Base-by-base conservation (phyloP, 2,329 filamentous ascomycete genomes). In the Zalaria obscura region DNA sequence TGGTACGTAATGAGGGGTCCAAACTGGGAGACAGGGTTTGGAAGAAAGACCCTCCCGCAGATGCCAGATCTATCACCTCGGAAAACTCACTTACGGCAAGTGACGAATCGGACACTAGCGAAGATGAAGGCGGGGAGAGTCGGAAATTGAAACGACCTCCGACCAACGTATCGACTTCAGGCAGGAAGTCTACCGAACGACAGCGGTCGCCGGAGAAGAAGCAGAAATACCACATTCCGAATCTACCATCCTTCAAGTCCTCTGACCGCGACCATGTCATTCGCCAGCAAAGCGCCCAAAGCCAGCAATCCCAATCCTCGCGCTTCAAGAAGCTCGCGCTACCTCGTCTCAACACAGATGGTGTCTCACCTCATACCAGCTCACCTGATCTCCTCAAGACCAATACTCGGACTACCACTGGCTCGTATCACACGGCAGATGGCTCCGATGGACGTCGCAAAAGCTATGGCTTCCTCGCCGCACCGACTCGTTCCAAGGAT, bases 1-100 rank as follows among this genome's bases (percentile, higher is more conserved):
- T 85, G 27, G 73, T 93, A 3, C 72, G 74, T n/a, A 70, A 68
- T 46, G 77, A 80, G 51, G 69, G 78, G 5, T 71, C 73, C 0
- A 75, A 72, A 51, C 69, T 80, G 29, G 73, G 75, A 10, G 75
- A 76, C 39, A 66, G 73, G 35, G 71, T 80, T 25, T 67, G 76
- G 58, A 73, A 70, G 49, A 74, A 71, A 51, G 76, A 80, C 28
- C 54, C 60, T 25, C 58, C 53, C 28, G 52, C 49, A 38, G 57
- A 62, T 65, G 62, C 43, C 57, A 55, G 35, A 58, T 64, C 54
- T 66, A 58, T 41, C 67, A 71, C 37, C 57, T 60, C 38, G 66
- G 45, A 59, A 42, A 56, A 62, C 8, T 72, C 69, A 4, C 32
- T 10, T 37, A 35, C 8, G 25, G 41, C 11, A 5, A 29, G 38